These are phyloP conservation scores for Coleophoma crateriformis DNA, from an alignment of 2,329 filamentous ascomycete species.

Conservation along the genomic window DNA sequence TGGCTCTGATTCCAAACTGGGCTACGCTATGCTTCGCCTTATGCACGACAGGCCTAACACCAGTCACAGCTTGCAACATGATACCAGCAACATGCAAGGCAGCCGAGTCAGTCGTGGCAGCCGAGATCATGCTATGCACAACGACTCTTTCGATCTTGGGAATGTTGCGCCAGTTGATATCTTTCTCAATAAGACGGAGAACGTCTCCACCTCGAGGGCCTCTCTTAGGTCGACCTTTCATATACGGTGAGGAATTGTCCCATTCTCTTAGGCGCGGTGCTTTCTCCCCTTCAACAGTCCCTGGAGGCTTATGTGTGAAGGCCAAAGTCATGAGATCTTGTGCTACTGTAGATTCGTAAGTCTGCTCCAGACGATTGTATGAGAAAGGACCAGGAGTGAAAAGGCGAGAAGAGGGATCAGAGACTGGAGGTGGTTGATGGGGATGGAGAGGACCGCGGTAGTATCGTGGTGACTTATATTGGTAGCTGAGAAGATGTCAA, in stretches of 20 bases:
- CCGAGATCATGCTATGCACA: conserved; percentile 68
- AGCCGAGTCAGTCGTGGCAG: conserved; percentile 63
- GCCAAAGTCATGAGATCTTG: conserved; percentile 83
- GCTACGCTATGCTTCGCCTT: conserved; percentile 64
- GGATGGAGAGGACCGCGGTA: conserved; percentile 91
- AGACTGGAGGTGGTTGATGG: conserved; percentile 79
- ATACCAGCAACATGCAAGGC: conserved; percentile 79
- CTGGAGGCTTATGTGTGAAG: conserved; percentile 81
- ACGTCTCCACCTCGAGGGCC: conserved; percentile 75
- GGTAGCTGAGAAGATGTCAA: conserved; percentile 58
- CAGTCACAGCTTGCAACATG: conserved; percentile 79
- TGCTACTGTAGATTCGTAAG: conserved; percentile 80
- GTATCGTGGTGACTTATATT: conserved; percentile 91
- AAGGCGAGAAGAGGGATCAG: conserved; percentile 80
- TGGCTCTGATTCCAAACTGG: conserved; percentile 68
- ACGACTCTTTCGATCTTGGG: conserved; percentile 78
- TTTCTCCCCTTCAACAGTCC: conserved; percentile 51
- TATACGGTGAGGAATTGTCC: conserved; percentile 90
- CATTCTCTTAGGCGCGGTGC: conserved; percentile 72
- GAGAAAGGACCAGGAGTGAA: conserved; percentile 91
- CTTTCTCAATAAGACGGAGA: conserved; percentile 65
- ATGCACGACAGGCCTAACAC: conserved; percentile 66
- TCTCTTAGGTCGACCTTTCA: conserved; percentile 81
- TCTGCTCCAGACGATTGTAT: conserved; percentile 80
- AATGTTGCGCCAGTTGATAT: conserved; percentile 77